Evolutionary conservation across 805 yeast genomes (phyloP), one percentile per base, ranked within the genome.

Genomic region (Pichia cephalocereana): DNA sequence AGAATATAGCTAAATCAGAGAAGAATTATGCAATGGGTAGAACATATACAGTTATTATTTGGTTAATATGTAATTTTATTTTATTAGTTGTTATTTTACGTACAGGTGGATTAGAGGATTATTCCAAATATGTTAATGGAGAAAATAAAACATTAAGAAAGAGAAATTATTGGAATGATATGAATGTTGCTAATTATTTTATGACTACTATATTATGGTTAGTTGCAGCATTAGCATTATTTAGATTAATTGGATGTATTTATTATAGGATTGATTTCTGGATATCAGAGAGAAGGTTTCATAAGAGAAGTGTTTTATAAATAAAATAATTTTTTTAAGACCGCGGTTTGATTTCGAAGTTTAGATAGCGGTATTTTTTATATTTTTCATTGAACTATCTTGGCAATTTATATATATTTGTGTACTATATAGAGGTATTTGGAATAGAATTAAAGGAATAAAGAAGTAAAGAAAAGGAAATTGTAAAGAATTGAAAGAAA

Each of bases 11-110:
- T 45, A 52, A 56, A 37, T 59, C 65, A 14, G 65, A 57, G 32
- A 82, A 88, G 60, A 90, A 90, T 64, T 91, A 90, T 65, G 97
- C 97, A 0, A 76, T 85, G 54, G 80, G 91, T 55, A 76, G 99
- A 65, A 86, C 98, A 1, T 67, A 86, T 53, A 93, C 95, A 1
- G 96, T 91, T 36, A 70, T 91, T 48, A 66, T 83, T 2, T 91
- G 99, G 99, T 76, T 88, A 62, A 67, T 86, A 46, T 80, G 90
- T 36, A 93, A 93, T 62, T 82, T 86, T 54, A 79, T 82, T 34
- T 70, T 91, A 41, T 71, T 88, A 40, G 93, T 86, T 0, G 77
- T 86, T 10, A 96, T 91, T 15, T 70, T 89, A 53, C 83, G 86
- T 50, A 79, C 89, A 2, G 96, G 91, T 52, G 96, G 96, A 32